These are phyloP conservation scores for Fusarium napiforme DNA, from an alignment of 2,329 filamentous ascomycete species.

Conservation along the genomic window DNA sequence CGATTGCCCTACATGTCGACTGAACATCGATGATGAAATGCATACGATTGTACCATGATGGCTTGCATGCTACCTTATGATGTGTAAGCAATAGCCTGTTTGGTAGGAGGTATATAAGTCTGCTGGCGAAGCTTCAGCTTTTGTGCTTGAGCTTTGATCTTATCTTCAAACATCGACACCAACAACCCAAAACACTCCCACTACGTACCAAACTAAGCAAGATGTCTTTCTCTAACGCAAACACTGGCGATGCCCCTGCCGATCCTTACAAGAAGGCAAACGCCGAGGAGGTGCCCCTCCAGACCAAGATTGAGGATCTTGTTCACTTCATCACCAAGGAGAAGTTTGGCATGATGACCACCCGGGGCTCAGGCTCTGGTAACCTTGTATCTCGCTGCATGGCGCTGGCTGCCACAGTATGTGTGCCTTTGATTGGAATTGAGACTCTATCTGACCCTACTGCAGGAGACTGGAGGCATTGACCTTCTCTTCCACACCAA, in stretches of 20 bases:
- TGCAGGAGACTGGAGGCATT: constrained; percentile 78
- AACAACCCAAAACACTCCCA: constrained; percentile 5
- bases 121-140: constrained; percentile 5
- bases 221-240: constrained; percentile 64
- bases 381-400: constrained; percentile 84
- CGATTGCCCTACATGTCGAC: constrained; percentile 1
- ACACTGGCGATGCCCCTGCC: constrained; percentile 69
- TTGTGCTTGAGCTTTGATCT: constrained; percentile 8
- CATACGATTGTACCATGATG: constrained; percentile 37
- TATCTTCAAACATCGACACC: constrained; percentile 20
- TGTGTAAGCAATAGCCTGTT: constrained; percentile 23
- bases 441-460: neutral
- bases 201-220: constrained; percentile 7
- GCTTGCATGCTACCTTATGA: constrained; percentile 21
- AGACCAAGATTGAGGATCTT: constrained; percentile 82
- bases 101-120: constrained; percentile 33
- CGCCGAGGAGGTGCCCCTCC: constrained; percentile 69
- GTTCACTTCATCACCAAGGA: constrained; percentile 73
- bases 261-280: constrained; percentile 86
- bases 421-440: constrained; percentile 21
- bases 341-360: constrained; percentile 94
- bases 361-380: constrained; percentile 71
- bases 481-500: constrained; percentile 93
- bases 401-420: constrained; percentile 82
- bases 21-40: constrained; percentile 45